Evolutionary conservation across 2,329 filamentous ascomycete species (phyloP).

Genomic region (Neofusicoccum sp.): DNA sequence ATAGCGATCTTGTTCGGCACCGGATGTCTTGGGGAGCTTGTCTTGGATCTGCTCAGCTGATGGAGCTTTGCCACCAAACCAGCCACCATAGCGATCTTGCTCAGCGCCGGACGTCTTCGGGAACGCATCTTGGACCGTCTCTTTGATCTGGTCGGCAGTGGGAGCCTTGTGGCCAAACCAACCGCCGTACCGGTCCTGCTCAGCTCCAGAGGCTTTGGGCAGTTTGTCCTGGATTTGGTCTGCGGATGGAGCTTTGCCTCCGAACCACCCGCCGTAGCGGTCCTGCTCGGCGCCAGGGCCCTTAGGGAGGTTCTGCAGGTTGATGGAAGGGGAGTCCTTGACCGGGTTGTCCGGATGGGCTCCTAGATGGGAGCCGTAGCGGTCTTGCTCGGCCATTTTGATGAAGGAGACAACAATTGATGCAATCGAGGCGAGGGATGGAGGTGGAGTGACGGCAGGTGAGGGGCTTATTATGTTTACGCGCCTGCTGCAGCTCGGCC

Average conservation of each 20-base stretch:
- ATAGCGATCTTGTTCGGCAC: not conserved
- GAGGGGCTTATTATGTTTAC: constrained; percentile 7
- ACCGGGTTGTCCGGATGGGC: constrained; percentile 15
- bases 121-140: not conserved
- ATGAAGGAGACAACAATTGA: not conserved
- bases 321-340: constrained; percentile 9
- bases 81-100: constrained; percentile 13
- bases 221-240: constrained; percentile 5
- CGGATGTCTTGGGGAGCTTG: not conserved
- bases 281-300: constrained; percentile 18
- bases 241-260: constrained; percentile 7
- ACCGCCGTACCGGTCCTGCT: constrained; percentile 11
- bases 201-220: not conserved
- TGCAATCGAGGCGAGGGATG: not conserved
- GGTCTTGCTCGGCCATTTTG: constrained; percentile 19
- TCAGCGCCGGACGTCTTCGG: not conserved
- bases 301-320: constrained; percentile 12
- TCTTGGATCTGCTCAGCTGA: not conserved
- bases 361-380: constrained; percentile 16
- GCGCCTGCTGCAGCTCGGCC: not conserved
- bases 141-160: not conserved
- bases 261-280: constrained; percentile 16
- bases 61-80: constrained; percentile 2
- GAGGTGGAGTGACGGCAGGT: not conserved
- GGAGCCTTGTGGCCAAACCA: constrained; percentile 13